Percentiles rank a stretch among this genome's conserved stretches.
phyloP scores from a whole-genome alignment of 768 basidiomycete species.

The Xerocomus brunneocitrinus region DNA sequence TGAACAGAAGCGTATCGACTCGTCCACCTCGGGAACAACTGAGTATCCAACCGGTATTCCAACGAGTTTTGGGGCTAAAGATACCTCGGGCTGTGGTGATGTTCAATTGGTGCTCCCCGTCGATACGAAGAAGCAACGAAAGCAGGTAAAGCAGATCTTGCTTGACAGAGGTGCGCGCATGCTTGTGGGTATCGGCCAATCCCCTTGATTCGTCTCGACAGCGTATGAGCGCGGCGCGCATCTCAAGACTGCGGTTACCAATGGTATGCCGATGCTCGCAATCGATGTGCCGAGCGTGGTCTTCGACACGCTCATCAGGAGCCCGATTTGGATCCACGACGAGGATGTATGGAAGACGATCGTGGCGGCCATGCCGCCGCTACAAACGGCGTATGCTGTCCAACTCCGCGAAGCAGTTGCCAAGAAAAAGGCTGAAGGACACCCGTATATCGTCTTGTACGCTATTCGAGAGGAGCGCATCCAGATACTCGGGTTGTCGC shows the following conservation, averaged over 20 bases:
- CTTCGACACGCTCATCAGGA: slow-evolving; percentile 61
- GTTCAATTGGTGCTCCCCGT: slow-evolving; percentile 63
- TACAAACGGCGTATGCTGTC: slow-evolving; percentile 56
- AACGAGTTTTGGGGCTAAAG: slow-evolving; percentile 31
- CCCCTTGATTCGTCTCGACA: slow-evolving; percentile 19
- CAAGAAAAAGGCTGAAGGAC: slow-evolving; percentile 60
- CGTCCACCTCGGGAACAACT: slow-evolving; percentile 55
- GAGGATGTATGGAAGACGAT: slow-evolving; percentile 73
- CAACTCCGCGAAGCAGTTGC: slow-evolving; percentile 64
- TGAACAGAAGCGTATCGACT: slow-evolving; percentile 74
- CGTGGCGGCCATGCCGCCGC: slow-evolving; percentile 48
- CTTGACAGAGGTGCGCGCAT: slow-evolving; percentile 53
- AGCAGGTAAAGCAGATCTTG: slow-evolving; percentile 64
- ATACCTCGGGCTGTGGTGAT: slow-evolving; percentile 35
- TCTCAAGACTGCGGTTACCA: slow-evolving; percentile 55
- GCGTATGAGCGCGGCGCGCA: slow-evolving; percentile 61
- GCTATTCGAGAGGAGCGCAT: slow-evolving; percentile 66
- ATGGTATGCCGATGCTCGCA: slow-evolving; percentile 63
- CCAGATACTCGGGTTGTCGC: slow-evolving; percentile 49
- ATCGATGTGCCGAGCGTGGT: slow-evolving; percentile 59
- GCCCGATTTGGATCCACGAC: slow-evolving; percentile 61
- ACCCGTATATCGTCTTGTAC: slow-evolving; percentile 58
- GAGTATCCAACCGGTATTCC: slow-evolving; percentile 38
- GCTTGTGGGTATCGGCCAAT: neutral
- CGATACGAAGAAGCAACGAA: slow-evolving; percentile 72